These are phyloP conservation scores for Gastroboletus turbinatus DNA, from an alignment of 1,284 basidiomycete genomes.

Conservation along the genomic window DNA sequence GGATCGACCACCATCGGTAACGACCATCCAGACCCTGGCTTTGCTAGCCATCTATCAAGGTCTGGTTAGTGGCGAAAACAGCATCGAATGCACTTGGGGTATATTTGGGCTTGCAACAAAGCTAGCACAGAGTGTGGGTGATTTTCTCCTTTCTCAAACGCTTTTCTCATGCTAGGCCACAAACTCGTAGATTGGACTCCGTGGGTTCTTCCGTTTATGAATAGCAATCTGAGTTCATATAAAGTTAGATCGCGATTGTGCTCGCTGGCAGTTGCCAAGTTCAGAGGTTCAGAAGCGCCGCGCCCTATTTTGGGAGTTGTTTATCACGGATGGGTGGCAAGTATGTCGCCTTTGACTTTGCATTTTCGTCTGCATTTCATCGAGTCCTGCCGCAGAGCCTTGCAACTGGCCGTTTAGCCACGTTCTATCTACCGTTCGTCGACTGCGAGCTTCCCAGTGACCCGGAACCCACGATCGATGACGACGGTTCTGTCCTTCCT, in stretches of 20 bases:
- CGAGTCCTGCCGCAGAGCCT: conserved; percentile 40
- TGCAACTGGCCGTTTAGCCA: conserved; percentile 63
- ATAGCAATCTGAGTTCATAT: conserved; percentile 5
- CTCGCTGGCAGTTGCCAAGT: conserved; percentile 58
- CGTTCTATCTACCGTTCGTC: conserved; percentile 63
- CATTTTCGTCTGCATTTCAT: not conserved
- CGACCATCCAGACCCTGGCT: conserved; percentile 65
- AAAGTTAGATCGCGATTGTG: conserved; percentile 61
- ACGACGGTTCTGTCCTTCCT: conserved; percentile 50
- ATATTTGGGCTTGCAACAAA: conserved; percentile 60
- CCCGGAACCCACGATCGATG: conserved; percentile 49
- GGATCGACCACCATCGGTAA: conserved; percentile 63
- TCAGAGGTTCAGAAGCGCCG: conserved; percentile 66
- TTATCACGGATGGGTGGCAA: conserved; percentile 69
- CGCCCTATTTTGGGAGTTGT: conserved; percentile 72
- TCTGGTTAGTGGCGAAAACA: conserved; percentile 53
- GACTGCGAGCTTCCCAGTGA: conserved; percentile 63
- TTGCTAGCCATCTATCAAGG: conserved; percentile 71
- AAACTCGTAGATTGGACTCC: conserved; percentile 55
- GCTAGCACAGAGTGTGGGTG: conserved; percentile 62
- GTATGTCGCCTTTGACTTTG: conserved; percentile 32
- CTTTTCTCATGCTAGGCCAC: conserved; percentile 11
- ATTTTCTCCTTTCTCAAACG: not conserved
- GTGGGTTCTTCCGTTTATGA: conserved; percentile 39
- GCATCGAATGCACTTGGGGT: conserved; percentile 61